phyloP scores from a whole-genome alignment of 1,284 basidiomycete genomes.

The Phaffia rhodozyma region DNA sequence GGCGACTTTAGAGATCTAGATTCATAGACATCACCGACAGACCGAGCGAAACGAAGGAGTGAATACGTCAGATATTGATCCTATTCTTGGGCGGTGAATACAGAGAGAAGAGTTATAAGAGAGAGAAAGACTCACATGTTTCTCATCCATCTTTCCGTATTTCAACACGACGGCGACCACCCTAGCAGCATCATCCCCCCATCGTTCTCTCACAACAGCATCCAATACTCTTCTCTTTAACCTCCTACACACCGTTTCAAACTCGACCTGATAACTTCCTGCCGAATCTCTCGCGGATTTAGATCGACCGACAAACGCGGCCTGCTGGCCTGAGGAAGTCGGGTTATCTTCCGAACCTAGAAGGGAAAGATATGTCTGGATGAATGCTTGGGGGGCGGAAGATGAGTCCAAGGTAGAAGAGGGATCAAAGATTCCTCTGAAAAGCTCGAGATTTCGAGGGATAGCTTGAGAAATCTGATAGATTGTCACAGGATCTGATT shows the following conservation, averaged over 20 bases:
- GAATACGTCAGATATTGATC: no score
- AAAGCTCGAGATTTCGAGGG: constrained; percentile 22
- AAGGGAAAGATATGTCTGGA: constrained; percentile 25
- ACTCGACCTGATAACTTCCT: constrained; percentile 63
- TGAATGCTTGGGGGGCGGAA: constrained; percentile 46
- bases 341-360: constrained; percentile 24
- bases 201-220: constrained; percentile 65
- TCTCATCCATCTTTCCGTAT: constrained; percentile 93
- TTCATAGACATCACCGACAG: not conserved
- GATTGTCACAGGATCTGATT: constrained; percentile 26
- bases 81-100: no score
- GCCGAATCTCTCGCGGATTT: constrained; percentile 43
- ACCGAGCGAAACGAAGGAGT: not conserved
- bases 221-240: constrained; percentile 64
- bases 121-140: constrained; percentile 50
- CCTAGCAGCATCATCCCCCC: constrained; percentile 74
- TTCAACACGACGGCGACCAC: constrained; percentile 69
- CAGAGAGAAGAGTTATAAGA: not conserved
- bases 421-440: constrained; percentile 65
- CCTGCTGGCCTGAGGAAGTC: constrained; percentile 19
- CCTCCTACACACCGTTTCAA: constrained; percentile 58
- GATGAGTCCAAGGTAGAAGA: constrained; percentile 68
- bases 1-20: constrained; percentile 79
- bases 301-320: constrained; percentile 49
- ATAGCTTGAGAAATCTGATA: constrained; percentile 34